Evolutionary conservation across 805 yeast genomes (phyloP).

Genomic region (Starmera dryadoides): DNA sequence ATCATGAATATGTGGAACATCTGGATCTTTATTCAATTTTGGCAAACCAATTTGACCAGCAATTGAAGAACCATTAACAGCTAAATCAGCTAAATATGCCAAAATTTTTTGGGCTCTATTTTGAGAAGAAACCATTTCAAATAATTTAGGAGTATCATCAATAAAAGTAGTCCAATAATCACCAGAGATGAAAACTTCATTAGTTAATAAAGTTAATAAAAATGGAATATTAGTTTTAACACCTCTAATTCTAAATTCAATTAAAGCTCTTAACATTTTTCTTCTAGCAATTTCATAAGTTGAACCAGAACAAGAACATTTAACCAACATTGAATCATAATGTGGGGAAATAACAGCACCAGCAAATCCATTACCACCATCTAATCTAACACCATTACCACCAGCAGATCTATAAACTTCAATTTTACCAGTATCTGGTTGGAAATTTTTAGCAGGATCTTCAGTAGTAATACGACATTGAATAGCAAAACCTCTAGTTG

Average conservation of each 20-base stretch:
- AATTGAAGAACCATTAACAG: conserved; percentile 93
- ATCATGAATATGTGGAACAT: conserved; percentile 67
- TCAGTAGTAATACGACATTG: conserved; percentile 99
- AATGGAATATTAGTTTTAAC: conserved; percentile 98
- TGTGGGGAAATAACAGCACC: conserved; percentile 96
- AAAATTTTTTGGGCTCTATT: conserved; percentile 95
- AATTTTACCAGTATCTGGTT: conserved; percentile 97
- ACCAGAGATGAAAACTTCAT: conserved; percentile 80
- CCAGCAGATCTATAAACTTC: conserved; percentile 98
- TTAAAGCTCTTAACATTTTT: conserved; percentile 94
- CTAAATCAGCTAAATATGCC: conserved; percentile 85
- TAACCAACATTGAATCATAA: conserved; percentile 96
- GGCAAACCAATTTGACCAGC: conserved; percentile 95
- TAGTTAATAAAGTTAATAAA: conserved; percentile 82
- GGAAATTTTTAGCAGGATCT: conserved; percentile 94
- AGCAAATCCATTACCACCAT: conserved; percentile 97
- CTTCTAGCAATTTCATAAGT: conserved; percentile 95
- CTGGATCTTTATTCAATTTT: conserved; percentile 68
- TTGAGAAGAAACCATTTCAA: conserved; percentile 90
- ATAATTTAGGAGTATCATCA: conserved; percentile 94
- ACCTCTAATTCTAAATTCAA: conserved; percentile 98
- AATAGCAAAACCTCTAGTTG: conserved; percentile 95
- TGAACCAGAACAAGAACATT: conserved; percentile 95
- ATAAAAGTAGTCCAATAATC: conserved; percentile 97
- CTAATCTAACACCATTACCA: conserved; percentile 98